These are phyloP conservation scores for Diophrys appendiculata DNA, from an alignment of 73 alveolate genomes.

Conservation along the genomic window DNA sequence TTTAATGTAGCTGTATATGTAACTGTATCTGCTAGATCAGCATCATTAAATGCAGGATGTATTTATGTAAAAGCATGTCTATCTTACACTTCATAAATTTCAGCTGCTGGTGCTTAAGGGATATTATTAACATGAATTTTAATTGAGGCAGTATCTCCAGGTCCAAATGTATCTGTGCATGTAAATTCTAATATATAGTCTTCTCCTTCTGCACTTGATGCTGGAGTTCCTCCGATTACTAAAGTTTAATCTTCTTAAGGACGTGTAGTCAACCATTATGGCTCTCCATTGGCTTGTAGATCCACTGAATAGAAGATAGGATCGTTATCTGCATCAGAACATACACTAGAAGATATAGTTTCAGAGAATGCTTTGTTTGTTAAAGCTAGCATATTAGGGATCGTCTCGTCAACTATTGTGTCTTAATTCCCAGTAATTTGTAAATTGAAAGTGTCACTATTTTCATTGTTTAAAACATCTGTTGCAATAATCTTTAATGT, in stretches of 20 bases:
- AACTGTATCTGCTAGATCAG: not conserved
- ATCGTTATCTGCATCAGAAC: slow-evolving; percentile 7
- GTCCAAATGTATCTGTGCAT: not conserved
- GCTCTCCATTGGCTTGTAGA: not conserved
- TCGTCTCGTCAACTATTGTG: not conserved
- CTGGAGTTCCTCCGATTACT: slow-evolving; percentile 6
- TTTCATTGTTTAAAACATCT: not conserved
- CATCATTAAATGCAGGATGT: slow-evolving; percentile 9
- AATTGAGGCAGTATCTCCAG: not conserved
- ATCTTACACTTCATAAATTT: not conserved
- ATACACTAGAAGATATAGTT: not conserved
- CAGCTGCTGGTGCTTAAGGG: not conserved
- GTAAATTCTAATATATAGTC: not conserved
- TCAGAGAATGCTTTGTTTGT: not conserved
- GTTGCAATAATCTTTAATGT: not conserved
- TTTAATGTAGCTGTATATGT: slow-evolving; percentile 1
- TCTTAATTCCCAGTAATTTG: not conserved
- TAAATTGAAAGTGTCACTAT: not conserved
- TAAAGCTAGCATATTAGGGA: not conserved
- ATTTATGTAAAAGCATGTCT: not conserved
- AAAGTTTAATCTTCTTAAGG: not conserved
- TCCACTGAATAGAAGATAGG: not conserved
- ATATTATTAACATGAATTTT: not conserved
- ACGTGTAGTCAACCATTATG: not conserved
- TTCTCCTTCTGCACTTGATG: not conserved